These are phyloP conservation scores for Nothopassalora personata DNA, from an alignment of 2,329 filamentous ascomycete genomes.

Conservation along the genomic window DNA sequence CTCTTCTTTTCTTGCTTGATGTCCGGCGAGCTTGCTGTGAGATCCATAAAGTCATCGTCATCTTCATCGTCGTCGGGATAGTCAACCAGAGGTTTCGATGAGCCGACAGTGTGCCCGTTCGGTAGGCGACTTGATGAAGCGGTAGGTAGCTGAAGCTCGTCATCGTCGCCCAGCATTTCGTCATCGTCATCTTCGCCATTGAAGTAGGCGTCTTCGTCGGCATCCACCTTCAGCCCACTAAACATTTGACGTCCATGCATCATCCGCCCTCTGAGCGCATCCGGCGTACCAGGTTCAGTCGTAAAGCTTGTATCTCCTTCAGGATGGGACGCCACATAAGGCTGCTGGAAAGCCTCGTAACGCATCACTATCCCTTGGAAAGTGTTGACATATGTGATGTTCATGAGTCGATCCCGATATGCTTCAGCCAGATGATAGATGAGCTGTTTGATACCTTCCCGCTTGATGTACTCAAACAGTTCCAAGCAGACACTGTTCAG, in stretches of 20 bases:
- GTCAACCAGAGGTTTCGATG: constrained; percentile 74
- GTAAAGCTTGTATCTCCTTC: constrained; percentile 62
- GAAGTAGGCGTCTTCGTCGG: constrained; percentile 89
- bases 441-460: constrained; percentile 71
- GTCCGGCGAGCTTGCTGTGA: constrained; percentile 45
- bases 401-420: constrained; percentile 69
- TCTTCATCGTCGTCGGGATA: constrained; percentile 91
- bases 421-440: constrained; percentile 79
- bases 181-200: constrained; percentile 84
- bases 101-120: constrained; percentile 55
- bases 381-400: constrained; percentile 76
- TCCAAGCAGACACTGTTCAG: constrained; percentile 91
- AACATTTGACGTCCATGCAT: constrained; percentile 55
- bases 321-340: constrained; percentile 37
- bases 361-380: constrained; percentile 70
- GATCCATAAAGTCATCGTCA: constrained; percentile 48
- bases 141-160: constrained; percentile 28
- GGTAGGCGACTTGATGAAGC: constrained; percentile 29
- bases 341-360: constrained; percentile 70
- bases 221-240: constrained; percentile 73
- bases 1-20: constrained; percentile 30
- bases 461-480: constrained; percentile 83
- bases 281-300: constrained; percentile 55
- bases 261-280: constrained; percentile 34
- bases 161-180: constrained; percentile 46